Evolutionary conservation across 106 monocot species (phyloP).

Genomic region (Chionographis japonica): DNA sequence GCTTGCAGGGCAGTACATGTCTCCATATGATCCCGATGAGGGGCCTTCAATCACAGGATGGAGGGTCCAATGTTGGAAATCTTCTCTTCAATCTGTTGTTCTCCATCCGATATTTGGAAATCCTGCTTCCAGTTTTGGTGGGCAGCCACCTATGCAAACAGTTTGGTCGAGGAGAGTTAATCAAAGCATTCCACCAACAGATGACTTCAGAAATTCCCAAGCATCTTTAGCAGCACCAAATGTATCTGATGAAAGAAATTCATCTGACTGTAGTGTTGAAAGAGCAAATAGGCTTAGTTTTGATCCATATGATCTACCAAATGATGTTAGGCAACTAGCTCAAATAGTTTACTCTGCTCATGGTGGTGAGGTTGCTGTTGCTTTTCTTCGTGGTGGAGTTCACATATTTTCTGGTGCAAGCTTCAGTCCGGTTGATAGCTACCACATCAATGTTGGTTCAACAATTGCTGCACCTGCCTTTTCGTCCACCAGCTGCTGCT

Average conservation of each 20-base stretch:
- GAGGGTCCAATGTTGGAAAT: conserved; percentile 99
- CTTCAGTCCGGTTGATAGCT: conserved; percentile 83
- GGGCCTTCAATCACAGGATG: conserved; percentile 99
- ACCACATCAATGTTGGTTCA: conserved; percentile 90
- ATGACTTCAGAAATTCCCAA: conserved; percentile 69
- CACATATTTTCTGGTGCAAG: conserved; percentile 85
- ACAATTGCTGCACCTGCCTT: conserved; percentile 93
- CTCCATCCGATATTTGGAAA: conserved; percentile 99
- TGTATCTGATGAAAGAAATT: conserved; percentile 72
- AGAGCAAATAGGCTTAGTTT: conserved; percentile 74
- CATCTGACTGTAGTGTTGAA: conserved; percentile 83
- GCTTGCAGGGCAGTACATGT: conserved; percentile 92
- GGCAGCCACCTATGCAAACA: conserved; percentile 96
- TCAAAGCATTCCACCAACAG: conserved; percentile 93
- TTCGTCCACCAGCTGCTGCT: conserved; percentile 88
- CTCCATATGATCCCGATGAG: conserved; percentile 99
- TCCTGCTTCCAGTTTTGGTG: conserved; percentile 79
- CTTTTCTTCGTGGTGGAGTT: conserved; percentile 92
- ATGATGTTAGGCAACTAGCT: conserved; percentile 95
- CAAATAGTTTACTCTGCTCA: conserved; percentile 97
- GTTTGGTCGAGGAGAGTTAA: conserved; percentile 89
- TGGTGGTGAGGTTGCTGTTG: conserved; percentile 96
- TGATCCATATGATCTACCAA: conserved; percentile 98
- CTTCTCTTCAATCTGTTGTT: conserved; percentile 93
- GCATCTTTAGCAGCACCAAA: conserved; percentile 27